Conservation (phyloP, 345 rosid species). For the Syzygium aromaticum region DNA sequence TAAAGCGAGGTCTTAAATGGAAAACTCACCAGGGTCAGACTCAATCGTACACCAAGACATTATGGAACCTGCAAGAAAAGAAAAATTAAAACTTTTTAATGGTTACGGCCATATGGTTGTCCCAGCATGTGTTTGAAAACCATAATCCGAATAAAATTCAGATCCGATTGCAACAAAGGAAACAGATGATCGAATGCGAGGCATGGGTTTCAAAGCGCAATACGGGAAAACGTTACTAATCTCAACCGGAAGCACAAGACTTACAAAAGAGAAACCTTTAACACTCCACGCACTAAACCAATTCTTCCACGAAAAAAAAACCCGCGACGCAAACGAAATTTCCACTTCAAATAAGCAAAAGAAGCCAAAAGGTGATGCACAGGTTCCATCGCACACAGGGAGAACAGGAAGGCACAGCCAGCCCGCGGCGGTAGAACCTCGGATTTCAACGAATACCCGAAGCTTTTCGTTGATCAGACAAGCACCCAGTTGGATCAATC, state of each 20-base stretch:
- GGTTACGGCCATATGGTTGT: background rate
- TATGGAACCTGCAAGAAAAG: constrained; percentile 18
- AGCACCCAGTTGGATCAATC: background rate
- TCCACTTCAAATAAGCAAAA: background rate
- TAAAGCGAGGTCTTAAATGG: background rate
- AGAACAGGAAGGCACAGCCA: background rate
- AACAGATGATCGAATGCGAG: accelerated
- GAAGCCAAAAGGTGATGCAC: background rate
- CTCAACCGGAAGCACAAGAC: background rate
- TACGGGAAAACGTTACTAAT: background rate
- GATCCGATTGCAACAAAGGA: background rate
- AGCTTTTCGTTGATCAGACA: background rate
- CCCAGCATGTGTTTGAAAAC: background rate
- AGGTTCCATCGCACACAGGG: background rate
- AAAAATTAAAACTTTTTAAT: background rate
- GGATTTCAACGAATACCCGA: background rate
- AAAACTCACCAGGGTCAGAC: constrained; percentile 82
- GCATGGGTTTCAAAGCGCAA: background rate
- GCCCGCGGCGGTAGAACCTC: background rate
- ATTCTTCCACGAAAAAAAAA: background rate
- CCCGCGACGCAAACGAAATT: background rate
- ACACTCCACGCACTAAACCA: background rate
- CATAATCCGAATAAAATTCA: background rate
- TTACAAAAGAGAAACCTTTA: background rate
- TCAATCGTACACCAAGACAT: constrained; percentile 99